phyloP scores from a whole-genome alignment of 805 yeast species.

The Saturnispora bothae region DNA sequence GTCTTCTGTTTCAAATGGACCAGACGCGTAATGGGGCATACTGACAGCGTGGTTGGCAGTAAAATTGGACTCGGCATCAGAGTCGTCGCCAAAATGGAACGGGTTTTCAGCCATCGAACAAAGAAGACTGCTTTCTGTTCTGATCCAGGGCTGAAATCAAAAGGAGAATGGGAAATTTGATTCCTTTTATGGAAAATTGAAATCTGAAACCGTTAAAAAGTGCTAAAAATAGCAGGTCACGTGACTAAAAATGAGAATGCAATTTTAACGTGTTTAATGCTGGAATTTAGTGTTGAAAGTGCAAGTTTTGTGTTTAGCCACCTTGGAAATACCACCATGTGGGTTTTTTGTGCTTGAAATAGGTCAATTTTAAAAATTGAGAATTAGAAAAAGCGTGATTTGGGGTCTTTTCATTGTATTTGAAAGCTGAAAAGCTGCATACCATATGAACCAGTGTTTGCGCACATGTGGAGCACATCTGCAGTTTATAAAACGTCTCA shows the following conservation, averaged over 20 bases:
- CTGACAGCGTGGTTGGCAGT: background rate
- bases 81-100: slow-evolving; percentile 5
- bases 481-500: no score
- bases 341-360: no score
- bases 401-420: no score
- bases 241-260: background rate
- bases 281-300: no score
- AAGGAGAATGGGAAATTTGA: background rate
- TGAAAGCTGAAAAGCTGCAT: no score
- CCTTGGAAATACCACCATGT: no score
- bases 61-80: background rate
- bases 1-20: background rate
- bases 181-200: background rate
- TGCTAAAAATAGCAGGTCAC: background rate
- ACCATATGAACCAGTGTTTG: no score
- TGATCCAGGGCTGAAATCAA: background rate
- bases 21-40: background rate
- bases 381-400: no score
- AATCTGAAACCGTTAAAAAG: background rate
- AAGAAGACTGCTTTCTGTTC: background rate
- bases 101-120: slow-evolving; percentile 5
- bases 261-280: background rate
- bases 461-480: no score
- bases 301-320: no score
- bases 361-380: no score